Percentiles rank a stretch among this genome's conserved stretches.
These are phyloP conservation scores for Lipomyces mesembrius DNA, from an alignment of 805 yeast genomes.

Conservation along the genomic window DNA sequence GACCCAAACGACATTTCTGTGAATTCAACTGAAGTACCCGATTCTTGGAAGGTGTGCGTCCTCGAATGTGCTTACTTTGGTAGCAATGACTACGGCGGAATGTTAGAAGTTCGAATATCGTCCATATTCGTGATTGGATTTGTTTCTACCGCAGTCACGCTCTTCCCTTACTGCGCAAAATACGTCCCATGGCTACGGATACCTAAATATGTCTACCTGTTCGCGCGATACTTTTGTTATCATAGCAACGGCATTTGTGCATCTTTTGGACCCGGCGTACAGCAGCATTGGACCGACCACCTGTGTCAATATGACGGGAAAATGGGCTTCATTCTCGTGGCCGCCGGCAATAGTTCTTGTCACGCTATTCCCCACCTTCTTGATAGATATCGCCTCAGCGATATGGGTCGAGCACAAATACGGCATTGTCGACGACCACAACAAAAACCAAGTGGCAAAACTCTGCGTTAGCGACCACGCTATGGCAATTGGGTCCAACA, in stretches of 20 bases:
- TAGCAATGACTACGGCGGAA: constrained; percentile 50
- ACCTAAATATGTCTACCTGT: constrained; percentile 20
- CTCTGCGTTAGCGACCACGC: too few relatives aligned
- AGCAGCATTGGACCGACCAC: constrained; percentile 29
- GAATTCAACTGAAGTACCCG: constrained; percentile 38
- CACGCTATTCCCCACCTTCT: constrained; percentile 52
- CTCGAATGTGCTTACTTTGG: constrained; percentile 51
- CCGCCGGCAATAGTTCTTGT: constrained; percentile 58
- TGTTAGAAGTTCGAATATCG: constrained; percentile 55
- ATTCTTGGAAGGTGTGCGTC: constrained; percentile 52
- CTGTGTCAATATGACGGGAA: constrained; percentile 53
- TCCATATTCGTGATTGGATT: constrained; percentile 61
- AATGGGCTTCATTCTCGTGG: constrained; percentile 60
- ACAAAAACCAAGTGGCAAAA: background rate
- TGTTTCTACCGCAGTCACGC: constrained; percentile 52
- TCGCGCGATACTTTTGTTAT: constrained; percentile 12
- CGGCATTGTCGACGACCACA: constrained; percentile 37
- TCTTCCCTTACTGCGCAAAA: constrained; percentile 50
- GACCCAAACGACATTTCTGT: too few relatives aligned
- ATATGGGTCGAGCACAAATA: constrained; percentile 49
- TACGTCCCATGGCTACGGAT: background rate
- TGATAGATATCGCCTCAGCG: constrained; percentile 54
- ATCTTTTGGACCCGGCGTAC: constrained; percentile 20
- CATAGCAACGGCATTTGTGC: constrained; percentile 2
- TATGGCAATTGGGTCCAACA: too few relatives aligned